Percentiles rank a stretch among this genome's conserved stretches.
These are phyloP conservation scores for Entoloma clypeatum DNA, from an alignment of 1,284 basidiomycete genomes.

Conservation along the genomic window DNA sequence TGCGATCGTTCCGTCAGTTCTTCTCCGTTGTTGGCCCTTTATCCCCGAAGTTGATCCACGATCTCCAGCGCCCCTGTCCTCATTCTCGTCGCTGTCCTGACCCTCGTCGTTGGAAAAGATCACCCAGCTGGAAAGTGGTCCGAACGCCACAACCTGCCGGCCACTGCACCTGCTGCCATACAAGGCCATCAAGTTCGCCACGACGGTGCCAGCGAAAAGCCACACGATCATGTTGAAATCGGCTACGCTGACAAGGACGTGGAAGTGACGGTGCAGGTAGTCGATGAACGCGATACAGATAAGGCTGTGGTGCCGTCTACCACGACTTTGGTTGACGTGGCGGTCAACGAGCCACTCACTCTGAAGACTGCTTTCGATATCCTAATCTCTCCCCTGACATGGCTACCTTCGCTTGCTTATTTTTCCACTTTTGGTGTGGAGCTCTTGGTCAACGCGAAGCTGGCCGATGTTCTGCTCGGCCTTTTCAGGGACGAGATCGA, in stretches of 20 bases:
- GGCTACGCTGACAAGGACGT: constrained; percentile 11
- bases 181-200: constrained; percentile 25
- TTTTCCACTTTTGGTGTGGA: constrained; percentile 56
- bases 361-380: constrained; percentile 32
- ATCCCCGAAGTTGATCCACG: background rate
- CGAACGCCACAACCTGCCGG: constrained; percentile 44
- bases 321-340: constrained; percentile 47
- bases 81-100: constrained; percentile 40
- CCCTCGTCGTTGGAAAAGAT: constrained; percentile 55
- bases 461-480: constrained; percentile 46
- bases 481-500: constrained; percentile 27
- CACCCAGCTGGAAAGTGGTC: constrained; percentile 60
- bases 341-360: constrained; percentile 50
- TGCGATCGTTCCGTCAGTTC: constrained; percentile 45
- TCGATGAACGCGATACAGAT: constrained; percentile 7
- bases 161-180: constrained; percentile 23
- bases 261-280: constrained; percentile 13
- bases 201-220: constrained; percentile 19
- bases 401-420: constrained; percentile 56
- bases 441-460: constrained; percentile 53
- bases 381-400: constrained; percentile 48
- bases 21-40: constrained; percentile 1
- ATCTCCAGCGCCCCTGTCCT: constrained; percentile 44
- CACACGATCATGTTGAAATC: constrained; percentile 9
- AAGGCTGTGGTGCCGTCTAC: constrained; percentile 17